Conservation (phyloP, 2,329 filamentous ascomycete genomes). For the Colletotrichum spinosum region DNA sequence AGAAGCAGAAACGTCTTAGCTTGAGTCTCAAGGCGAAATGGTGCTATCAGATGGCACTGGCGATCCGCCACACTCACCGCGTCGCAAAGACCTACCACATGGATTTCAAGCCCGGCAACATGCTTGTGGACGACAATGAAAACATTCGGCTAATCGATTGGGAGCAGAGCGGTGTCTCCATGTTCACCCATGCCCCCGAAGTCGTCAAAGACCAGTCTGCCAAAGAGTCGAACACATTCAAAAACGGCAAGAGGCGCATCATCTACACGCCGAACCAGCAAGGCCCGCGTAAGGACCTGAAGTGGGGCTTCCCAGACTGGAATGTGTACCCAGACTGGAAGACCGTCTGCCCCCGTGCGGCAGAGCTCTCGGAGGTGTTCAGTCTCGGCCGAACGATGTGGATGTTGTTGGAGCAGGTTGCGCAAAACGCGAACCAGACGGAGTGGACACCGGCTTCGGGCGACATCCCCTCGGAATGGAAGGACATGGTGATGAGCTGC, state of each 20-base stretch:
- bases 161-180: slow-evolving; percentile 42
- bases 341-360: slow-evolving; percentile 35
- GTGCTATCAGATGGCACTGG: slow-evolving; percentile 42
- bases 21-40: slow-evolving; percentile 38
- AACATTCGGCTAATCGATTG: slow-evolving; percentile 42
- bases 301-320: slow-evolving; percentile 36
- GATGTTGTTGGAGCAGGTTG: slow-evolving; percentile 39
- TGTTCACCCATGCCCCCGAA: slow-evolving; percentile 39
- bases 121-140: slow-evolving; percentile 39
- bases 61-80: slow-evolving; percentile 40
- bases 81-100: slow-evolving; percentile 43
- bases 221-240: slow-evolving; percentile 5
- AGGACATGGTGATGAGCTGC: slow-evolving; percentile 27
- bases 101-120: slow-evolving; percentile 46
- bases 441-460: slow-evolving; percentile 24
- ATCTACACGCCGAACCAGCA: slow-evolving; percentile 36
- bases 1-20: slow-evolving; percentile 26
- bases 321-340: slow-evolving; percentile 40
- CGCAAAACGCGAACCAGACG: slow-evolving; percentile 30
- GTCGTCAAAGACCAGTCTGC: slow-evolving; percentile 36
- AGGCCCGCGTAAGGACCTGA: slow-evolving; percentile 34
- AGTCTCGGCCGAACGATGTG: slow-evolving; percentile 39
- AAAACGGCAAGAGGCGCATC: slow-evolving; percentile 9
- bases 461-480: slow-evolving; percentile 35
- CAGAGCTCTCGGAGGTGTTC: slow-evolving; percentile 40